Percentiles rank a stretch among this genome's conserved stretches.
These are phyloP conservation scores for Globisporangium irregulare DNA, from an alignment of 352 stramenopile genomes.

Conservation along the genomic window DNA sequence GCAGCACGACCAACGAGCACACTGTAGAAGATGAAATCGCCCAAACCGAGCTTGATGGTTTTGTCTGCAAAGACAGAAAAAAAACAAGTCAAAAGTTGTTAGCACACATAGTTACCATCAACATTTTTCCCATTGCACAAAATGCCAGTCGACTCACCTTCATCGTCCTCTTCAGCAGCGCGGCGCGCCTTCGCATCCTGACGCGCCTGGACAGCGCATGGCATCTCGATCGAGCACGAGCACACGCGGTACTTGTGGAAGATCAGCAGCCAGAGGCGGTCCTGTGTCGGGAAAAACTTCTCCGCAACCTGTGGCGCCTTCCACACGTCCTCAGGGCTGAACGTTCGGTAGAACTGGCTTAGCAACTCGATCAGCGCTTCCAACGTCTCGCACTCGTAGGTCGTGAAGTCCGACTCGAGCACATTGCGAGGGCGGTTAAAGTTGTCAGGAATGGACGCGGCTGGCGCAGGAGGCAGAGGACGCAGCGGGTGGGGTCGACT, in stretches of 20 bases:
- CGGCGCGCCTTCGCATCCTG: conserved; percentile 47
- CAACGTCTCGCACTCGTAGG: conserved; percentile 76
- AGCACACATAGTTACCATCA: conserved; percentile 3
- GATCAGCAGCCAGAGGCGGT: conserved; percentile 78
- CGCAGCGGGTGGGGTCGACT: conserved; percentile 19
- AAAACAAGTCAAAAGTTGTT: not conserved
- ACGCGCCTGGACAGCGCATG: conserved; percentile 64
- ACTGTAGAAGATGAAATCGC: conserved; percentile 99
- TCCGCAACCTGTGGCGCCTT: conserved; percentile 76
- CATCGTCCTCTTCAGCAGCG: conserved; percentile 53
- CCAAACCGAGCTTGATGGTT: conserved; percentile 92
- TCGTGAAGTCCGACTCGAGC: conserved; percentile 71
- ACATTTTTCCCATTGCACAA: not conserved
- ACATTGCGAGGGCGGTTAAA: conserved; percentile 57
- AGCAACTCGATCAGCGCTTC: conserved; percentile 66
- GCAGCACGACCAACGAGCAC: conserved; percentile 95
- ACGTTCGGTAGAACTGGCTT: conserved; percentile 68
- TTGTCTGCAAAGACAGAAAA: conserved; percentile 41
- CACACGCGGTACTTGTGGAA: conserved; percentile 87
- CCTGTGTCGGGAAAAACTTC: conserved; percentile 78
- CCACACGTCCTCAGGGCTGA: conserved; percentile 79
- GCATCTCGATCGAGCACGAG: conserved; percentile 77
- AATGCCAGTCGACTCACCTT: conserved; percentile 23
- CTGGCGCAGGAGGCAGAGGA: conserved; percentile 20
- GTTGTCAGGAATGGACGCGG: conserved; percentile 9